phyloP scores from a whole-genome alignment of 1,284 basidiomycete genomes.

The Erythrobasidium hasegawianum region DNA sequence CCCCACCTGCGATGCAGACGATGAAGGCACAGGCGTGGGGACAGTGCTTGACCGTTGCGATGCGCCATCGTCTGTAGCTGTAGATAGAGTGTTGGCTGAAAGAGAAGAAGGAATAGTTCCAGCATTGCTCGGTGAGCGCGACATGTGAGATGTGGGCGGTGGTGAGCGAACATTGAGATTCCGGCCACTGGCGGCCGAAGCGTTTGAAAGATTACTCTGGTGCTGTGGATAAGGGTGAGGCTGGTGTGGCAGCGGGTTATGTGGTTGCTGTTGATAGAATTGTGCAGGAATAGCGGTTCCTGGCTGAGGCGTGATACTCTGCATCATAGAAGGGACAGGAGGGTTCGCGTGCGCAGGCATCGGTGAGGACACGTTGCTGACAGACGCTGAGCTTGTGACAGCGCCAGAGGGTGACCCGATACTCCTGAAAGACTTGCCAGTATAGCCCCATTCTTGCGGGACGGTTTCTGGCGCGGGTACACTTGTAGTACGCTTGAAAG shows the following conservation, averaged over 20 bases:
- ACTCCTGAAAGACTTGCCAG: constrained; percentile 42
- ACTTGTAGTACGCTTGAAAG: constrained; percentile 39
- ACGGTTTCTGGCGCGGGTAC: constrained; percentile 37
- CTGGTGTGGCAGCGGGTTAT: background rate
- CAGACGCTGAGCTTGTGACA: constrained; percentile 24
- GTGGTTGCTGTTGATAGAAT: constrained; percentile 15
- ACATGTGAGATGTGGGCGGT: background rate
- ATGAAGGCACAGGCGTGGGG: background rate
- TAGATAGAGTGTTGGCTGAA: background rate
- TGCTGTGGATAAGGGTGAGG: background rate
- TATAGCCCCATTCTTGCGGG: constrained; percentile 40
- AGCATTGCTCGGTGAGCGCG: background rate
- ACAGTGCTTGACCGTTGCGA: background rate
- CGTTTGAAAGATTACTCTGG: background rate
- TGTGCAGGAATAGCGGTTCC: constrained; percentile 20
- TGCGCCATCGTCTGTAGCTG: background rate
- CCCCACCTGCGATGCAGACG: background rate
- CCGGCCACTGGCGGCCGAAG: background rate
- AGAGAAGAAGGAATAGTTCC: background rate
- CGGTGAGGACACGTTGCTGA: background rate
- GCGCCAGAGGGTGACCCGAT: constrained; percentile 8
- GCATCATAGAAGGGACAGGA: background rate
- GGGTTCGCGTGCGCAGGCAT: constrained; percentile 3
- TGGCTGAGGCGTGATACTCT: constrained; percentile 16
- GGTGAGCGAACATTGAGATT: background rate